Base-by-base conservation (phyloP, 306 rosid species). In the Vigna trinervia region DNA sequence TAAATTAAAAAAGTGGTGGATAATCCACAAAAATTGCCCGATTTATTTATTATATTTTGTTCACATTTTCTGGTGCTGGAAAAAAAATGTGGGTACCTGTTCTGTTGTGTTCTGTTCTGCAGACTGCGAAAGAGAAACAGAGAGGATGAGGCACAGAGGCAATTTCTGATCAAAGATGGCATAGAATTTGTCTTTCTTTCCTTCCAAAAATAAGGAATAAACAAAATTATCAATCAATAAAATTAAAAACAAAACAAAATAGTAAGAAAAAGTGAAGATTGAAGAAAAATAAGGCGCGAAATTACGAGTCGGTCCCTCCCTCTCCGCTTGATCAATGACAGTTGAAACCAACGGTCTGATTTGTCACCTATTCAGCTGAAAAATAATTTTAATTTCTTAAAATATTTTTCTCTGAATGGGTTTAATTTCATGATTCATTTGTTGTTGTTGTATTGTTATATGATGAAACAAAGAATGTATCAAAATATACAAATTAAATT, bases 281-380 rank as follows among this genome's bases (percentile, higher is more conserved):
- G 38, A 19, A 75, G 61, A 43, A 64, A 58, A 80, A 32, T 36
- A 51, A 67, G 74, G 81, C 53, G 82, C 71, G 83, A 72, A 88
- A 81, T 85, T 84, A 75, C 85, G 20, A 45, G 86, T 19, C 3
- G 77, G 80, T 39, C 76, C 77, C 41, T 48, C 38, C 46, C 50
- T 11, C 50, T 46, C 51, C 61, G 38, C 48, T 57, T 58, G 59
- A 66, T 59, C 72, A 80, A 52, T 50, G 88, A 76, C 91, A 86
- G 84, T 86, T 86, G 85, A 81, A 77, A 74, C 73, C 90, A 86
- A 85, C 91, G 50, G 83, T 48, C 58, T 47, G n/a, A 58, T 81
- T 79, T 75, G 80, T 82, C 77, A 60, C 83, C 79, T 69, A 65
- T 11, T 5, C 52, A 41, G 17, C 52, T 39, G 10, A 41, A 65